These are phyloP conservation scores for Rhodofomes roseus DNA, from an alignment of 1,284 basidiomycete genomes.

Conservation along the genomic window DNA sequence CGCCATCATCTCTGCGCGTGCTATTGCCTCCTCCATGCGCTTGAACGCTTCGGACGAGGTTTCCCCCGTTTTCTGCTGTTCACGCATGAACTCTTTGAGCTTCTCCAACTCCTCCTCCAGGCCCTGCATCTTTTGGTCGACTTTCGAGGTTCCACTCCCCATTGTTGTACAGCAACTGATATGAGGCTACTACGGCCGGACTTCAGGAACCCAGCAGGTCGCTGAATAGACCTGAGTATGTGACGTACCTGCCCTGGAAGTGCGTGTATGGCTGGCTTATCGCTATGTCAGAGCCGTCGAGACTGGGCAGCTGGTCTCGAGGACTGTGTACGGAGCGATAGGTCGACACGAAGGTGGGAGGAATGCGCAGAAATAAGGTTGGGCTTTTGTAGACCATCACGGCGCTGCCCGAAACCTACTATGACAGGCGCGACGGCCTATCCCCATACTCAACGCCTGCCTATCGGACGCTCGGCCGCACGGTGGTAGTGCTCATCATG, in stretches of 20 bases:
- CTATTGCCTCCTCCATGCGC: neutral
- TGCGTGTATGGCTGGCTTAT: neutral
- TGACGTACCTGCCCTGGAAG: neutral
- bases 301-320: neutral
- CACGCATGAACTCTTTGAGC: neutral
- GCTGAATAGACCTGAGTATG: neutral
- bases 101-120: neutral
- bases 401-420: no score
- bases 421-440: no score
- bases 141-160: neutral
- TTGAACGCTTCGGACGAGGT: neutral
- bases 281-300: neutral
- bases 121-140: neutral
- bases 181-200: no score
- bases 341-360: no score
- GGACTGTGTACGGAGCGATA: neutral
- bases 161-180: no score
- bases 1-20: neutral
- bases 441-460: no score
- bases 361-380: no score
- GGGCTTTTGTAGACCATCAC: no score
- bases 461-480: no score
- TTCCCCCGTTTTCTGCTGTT: neutral
- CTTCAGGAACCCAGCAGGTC: neutral
- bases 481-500: no score